phyloP scores from a whole-genome alignment of 345 rosid genomes.

The Salix exigua region DNA sequence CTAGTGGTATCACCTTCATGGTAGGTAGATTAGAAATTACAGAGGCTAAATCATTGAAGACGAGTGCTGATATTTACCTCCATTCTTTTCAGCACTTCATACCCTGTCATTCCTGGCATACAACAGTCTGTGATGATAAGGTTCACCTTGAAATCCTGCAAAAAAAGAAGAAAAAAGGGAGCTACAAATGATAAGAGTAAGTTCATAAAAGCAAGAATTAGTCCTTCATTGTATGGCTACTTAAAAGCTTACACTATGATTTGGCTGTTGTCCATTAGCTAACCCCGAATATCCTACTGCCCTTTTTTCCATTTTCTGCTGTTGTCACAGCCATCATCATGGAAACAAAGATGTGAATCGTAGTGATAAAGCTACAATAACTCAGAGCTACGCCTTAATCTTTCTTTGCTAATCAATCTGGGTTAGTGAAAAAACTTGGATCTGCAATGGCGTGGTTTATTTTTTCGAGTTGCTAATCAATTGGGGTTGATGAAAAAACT shows the following conservation, averaged over 20 bases:
- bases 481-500: no score
- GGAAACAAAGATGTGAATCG: no score
- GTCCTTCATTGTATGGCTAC: not conserved
- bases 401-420: no score
- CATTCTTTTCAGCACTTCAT: slow-evolving; percentile 37
- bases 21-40: not conserved
- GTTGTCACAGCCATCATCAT: slow-evolving; percentile 5
- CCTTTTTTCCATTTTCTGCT: slow-evolving; percentile 28
- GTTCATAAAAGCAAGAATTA: not conserved
- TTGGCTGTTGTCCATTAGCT: slow-evolving; percentile 15
- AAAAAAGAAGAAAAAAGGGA: not conserved
- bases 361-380: no score
- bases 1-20: slow-evolving; percentile 26
- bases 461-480: no score
- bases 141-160: slow-evolving; percentile 30
- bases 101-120: slow-evolving; percentile 46
- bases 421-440: no score
- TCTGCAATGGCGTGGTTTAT: no score
- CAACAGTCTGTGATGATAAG: slow-evolving; percentile 40
- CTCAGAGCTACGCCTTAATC: no score
- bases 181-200: not conserved
- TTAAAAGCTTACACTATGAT: not conserved
- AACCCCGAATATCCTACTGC: slow-evolving; percentile 37
- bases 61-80: slow-evolving; percentile 13
- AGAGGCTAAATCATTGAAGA: not conserved